Base-by-base conservation (phyloP, 2,329 filamentous ascomycete genomes). In the Anthostomella pinea region DNA sequence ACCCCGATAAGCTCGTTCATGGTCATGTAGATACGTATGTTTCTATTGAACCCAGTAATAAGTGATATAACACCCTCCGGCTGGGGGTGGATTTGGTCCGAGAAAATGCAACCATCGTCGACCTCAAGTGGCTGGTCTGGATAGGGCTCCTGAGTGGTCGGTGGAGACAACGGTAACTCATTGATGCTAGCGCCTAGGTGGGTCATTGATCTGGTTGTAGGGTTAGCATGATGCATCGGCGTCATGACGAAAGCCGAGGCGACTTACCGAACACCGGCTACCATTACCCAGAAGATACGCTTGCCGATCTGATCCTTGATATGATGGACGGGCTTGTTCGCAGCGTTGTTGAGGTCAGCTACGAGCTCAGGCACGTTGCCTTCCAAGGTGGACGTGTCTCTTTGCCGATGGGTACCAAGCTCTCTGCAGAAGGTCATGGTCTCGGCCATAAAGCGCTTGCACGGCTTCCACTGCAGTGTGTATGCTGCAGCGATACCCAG, bases 241-340 rank as follows among this genome's bases (percentile, higher is more conserved):
- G 5, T 11, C 17, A 27, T 4, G 19, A 6, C 6, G 22, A 10
- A 21, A 28, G 17, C 4, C 8, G 28, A 9, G n/a, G n/a, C 7
- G 24, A 54, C 68, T 46, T 64, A 82, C 75, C 82, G 75, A 41
- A 87, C 77, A 21, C 83, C 83, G 5, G 89, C 77, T 44, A 93
- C 80, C 49, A 89, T 73, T 15, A 86, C 83, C 82, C 89, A 95
- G 59, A 94, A 95, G 25, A 95, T 81, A 45, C 85, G 77, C 57
- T 85, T 84, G 30, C 83, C 79, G 30, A 86, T 75, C 60, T 89
- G 83, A 52, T 83, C 79, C 53, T 82, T 81, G 33, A 89, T 75
- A 31, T 83, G 81, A 50, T 87, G 82, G 41, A 85, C 77, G 1
- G 72, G 66, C 27, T 68, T 63, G 5, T 63, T 62, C 7, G 69